These are phyloP conservation scores for Microascus cirrosus DNA, from an alignment of 2,329 filamentous ascomycete genomes.

Conservation along the genomic window DNA sequence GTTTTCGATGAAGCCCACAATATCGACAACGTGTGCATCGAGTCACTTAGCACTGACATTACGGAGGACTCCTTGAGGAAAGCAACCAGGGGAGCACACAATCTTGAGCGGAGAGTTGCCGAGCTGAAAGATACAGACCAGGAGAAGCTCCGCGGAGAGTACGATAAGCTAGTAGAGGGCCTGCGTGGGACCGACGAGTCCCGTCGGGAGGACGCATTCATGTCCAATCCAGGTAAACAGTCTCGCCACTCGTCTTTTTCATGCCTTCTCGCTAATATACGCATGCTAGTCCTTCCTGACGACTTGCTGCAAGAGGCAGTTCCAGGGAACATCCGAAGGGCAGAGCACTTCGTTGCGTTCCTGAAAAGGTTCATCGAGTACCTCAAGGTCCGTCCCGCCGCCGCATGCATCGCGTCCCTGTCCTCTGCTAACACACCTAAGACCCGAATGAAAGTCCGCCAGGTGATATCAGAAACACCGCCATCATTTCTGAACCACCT, in stretches of 20 bases:
- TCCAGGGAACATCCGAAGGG: conserved; percentile 88
- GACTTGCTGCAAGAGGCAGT: conserved; percentile 93
- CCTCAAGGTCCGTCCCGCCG: conserved; percentile 46
- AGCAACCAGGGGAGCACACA: conserved; percentile 81
- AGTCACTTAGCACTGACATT: conserved; percentile 90
- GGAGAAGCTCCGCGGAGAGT: conserved; percentile 88
- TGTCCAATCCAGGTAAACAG: conserved; percentile 66
- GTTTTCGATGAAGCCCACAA: conserved; percentile 99
- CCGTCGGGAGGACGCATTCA: conserved; percentile 88
- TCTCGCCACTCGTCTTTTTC: not conserved
- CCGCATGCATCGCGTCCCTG: not conserved
- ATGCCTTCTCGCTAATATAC: conserved; percentile 9
- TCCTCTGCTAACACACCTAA: conserved; percentile 19
- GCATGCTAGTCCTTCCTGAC: conserved; percentile 61
- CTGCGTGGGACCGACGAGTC: conserved; percentile 80
- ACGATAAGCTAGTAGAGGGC: conserved; percentile 88
- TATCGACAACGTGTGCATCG: conserved; percentile 98
- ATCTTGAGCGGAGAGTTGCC: conserved; percentile 78
- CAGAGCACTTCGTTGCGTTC: conserved; percentile 92
- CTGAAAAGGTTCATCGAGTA: conserved; percentile 97
- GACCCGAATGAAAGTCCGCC: conserved; percentile 95
- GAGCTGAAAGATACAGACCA: conserved; percentile 96
- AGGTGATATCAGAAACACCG: conserved; percentile 94
- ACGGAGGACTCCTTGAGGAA: conserved; percentile 90
- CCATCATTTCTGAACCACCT: conserved; percentile 87